Evolutionary conservation across 2,329 filamentous ascomycete species (phyloP).

Genomic region (Cladosporium colombiae): DNA sequence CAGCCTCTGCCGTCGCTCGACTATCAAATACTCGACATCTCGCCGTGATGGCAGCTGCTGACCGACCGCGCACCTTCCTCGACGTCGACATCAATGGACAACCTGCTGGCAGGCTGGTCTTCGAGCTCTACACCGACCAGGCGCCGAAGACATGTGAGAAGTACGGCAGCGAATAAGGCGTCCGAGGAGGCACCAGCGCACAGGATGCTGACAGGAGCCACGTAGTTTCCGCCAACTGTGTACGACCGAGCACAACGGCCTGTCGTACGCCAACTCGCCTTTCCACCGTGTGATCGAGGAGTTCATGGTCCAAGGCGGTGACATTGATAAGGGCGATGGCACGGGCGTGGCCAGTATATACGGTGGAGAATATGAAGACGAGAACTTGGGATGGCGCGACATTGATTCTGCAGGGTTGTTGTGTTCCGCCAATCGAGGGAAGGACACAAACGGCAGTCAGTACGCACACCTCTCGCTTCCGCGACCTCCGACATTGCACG

Average conservation of each 20-base stretch:
- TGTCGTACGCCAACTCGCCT: conserved; percentile 41
- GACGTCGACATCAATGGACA: conserved; percentile 44
- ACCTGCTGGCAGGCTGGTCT: conserved; percentile 45
- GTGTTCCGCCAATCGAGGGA: conserved; percentile 45
- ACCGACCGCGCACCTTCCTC: conserved; percentile 44
- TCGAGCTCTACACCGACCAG: conserved; percentile 50
- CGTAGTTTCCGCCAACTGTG: conserved; percentile 48
- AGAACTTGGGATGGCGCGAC: conserved; percentile 44
- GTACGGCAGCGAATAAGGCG: conserved; percentile 33
- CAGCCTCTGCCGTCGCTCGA: conserved; percentile 8
- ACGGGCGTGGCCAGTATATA: conserved; percentile 45
- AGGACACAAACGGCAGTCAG: conserved; percentile 40
- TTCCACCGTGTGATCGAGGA: conserved; percentile 47
- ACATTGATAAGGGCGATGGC: conserved; percentile 44
- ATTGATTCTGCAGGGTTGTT: conserved; percentile 44
- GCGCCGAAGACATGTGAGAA: conserved; percentile 50
- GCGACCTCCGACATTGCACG: neutral
- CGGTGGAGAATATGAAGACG: conserved; percentile 43
- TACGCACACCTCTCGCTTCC: conserved; percentile 18
- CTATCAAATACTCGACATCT: neutral
- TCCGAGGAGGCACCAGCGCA: neutral
- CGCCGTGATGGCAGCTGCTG: conserved; percentile 11
- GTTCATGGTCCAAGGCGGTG: conserved; percentile 49
- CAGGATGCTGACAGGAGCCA: conserved; percentile 21
- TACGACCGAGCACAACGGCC: conserved; percentile 40